These are phyloP conservation scores for Odontarrhena argentea DNA, from an alignment of 345 rosid species.

Conservation along the genomic window DNA sequence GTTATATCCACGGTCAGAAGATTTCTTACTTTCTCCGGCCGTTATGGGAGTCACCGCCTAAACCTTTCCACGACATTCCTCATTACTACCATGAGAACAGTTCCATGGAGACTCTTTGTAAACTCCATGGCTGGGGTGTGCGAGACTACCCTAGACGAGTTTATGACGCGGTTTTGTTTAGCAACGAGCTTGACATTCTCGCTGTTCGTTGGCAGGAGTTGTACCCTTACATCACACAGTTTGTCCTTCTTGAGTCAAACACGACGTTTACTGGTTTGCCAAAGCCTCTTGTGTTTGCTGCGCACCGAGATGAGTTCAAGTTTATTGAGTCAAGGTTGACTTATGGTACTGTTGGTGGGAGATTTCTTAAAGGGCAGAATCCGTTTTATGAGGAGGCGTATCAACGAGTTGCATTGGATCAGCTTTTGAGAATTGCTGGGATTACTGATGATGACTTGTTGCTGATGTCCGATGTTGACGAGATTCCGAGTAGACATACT, in stretches of 20 bases:
- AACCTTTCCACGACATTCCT: slow-evolving; percentile 75
- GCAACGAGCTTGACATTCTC: slow-evolving; percentile 81
- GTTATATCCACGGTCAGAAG: slow-evolving; percentile 77
- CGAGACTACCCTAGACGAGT: slow-evolving; percentile 84
- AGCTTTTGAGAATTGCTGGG: slow-evolving; percentile 71
- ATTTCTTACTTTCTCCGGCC: slow-evolving; percentile 83
- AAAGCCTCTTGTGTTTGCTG: slow-evolving; percentile 66
- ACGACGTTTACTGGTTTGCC: slow-evolving; percentile 75
- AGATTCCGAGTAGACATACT: slow-evolving; percentile 87
- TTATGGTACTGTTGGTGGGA: slow-evolving; percentile 69
- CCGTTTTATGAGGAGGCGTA: slow-evolving; percentile 87
- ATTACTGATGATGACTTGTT: slow-evolving; percentile 81
- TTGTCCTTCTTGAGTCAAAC: slow-evolving; percentile 80
- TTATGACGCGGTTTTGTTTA: slow-evolving; percentile 82
- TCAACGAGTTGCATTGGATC: slow-evolving; percentile 81
- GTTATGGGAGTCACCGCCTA: slow-evolving; percentile 85
- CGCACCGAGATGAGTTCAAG: slow-evolving; percentile 62
- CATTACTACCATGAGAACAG: slow-evolving; percentile 82
- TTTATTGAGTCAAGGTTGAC: slow-evolving; percentile 77
- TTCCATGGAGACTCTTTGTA: slow-evolving; percentile 78
- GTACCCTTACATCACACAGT: slow-evolving; percentile 75
- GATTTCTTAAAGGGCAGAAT: slow-evolving; percentile 73
- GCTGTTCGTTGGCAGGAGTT: slow-evolving; percentile 76
- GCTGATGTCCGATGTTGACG: slow-evolving; percentile 91
- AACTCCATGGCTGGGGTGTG: slow-evolving; percentile 84